Base-by-base conservation (phyloP, 768 basidiomycete species). In the Imleria badia region DNA sequence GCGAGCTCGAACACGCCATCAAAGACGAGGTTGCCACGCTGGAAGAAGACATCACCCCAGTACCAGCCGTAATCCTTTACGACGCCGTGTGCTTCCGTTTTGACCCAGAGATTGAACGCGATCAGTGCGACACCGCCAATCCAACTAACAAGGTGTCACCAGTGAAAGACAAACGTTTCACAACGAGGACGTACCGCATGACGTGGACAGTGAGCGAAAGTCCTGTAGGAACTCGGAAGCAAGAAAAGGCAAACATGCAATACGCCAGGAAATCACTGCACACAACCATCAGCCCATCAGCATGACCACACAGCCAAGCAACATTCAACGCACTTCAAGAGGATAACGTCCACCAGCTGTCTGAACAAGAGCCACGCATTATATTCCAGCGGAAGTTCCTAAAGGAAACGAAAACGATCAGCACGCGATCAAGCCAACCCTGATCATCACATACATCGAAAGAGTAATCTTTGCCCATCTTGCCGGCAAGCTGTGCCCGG, bases 51-150 rank as follows among this genome's bases (percentile, higher is more conserved):
- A 61, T 94, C 91, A 11, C 91, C 94, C 93, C 93, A 94, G 70
- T 94, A 98, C 94, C 94, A 98, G 15, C 94, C 95, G 61, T 96
- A 98, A 66, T 98, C 96, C 64, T 97, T 98, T 56, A 98, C 94
- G 45, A 98, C 93, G 50, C 93, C 82, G 69, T 99, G 97, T 1
- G 97, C 97, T 66, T 98, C 96, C 3, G 89, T 91, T 69, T 99
- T 99, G 58, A 99, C 94, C 94, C 95, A 98, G 34, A 98, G 80
- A 70, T 99, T 98, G 79, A 98, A 98, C 20, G 80, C 81, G 67
- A 98, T 94, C 23, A 99, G 76, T 1, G 83, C 80, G 55, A 91
- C 68, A 6, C 97, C 97, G 20, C 88, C 87, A 42, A 89, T 72
- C 96, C 96, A 99, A 61, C 92, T 92, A 53, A 3, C 53, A 20